These are phyloP conservation scores for Acanthamoeba culbertsoni DNA, from an alignment of 208 protist species.

Conservation along the genomic window DNA sequence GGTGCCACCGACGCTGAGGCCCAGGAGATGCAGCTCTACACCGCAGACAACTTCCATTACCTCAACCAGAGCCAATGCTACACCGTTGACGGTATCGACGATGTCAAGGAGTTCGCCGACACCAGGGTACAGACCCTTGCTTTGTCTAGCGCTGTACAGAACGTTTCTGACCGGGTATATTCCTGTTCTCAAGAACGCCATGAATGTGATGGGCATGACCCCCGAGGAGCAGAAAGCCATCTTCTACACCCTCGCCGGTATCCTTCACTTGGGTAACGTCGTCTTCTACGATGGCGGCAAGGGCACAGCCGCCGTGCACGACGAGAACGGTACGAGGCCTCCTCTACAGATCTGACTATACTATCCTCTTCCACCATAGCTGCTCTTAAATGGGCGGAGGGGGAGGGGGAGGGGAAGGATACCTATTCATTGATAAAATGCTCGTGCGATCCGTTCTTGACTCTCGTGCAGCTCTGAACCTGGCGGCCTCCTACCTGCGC, in stretches of 20 bases:
- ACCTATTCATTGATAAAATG: no score
- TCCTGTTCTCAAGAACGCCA: conserved; percentile 69
- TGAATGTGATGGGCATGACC: conserved; percentile 2
- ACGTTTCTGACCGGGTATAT: conserved; percentile 84
- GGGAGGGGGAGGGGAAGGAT: no score
- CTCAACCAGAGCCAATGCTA: conserved; percentile 72
- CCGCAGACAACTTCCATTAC: not conserved
- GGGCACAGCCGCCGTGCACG: not conserved
- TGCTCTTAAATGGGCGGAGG: no score
- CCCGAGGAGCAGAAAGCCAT: conserved; percentile 67
- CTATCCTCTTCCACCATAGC: not conserved
- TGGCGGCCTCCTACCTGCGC: no score
- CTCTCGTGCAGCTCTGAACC: no score
- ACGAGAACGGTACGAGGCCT: no score
- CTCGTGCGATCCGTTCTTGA: no score
- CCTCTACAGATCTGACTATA: no score
- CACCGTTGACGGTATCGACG: no score
- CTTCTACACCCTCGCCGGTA: conserved; percentile 86
- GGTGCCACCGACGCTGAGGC: not conserved
- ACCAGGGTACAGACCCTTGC: no score
- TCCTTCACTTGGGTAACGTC: conserved; percentile 92
- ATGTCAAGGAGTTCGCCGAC: no score
- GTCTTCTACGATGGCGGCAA: conserved; percentile 77
- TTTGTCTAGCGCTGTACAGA: conserved; percentile 66
- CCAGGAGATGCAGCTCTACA: not conserved